Conservation (phyloP, 371 early-diverging fungal species). For the Syncephalastrum monosporum region DNA sequence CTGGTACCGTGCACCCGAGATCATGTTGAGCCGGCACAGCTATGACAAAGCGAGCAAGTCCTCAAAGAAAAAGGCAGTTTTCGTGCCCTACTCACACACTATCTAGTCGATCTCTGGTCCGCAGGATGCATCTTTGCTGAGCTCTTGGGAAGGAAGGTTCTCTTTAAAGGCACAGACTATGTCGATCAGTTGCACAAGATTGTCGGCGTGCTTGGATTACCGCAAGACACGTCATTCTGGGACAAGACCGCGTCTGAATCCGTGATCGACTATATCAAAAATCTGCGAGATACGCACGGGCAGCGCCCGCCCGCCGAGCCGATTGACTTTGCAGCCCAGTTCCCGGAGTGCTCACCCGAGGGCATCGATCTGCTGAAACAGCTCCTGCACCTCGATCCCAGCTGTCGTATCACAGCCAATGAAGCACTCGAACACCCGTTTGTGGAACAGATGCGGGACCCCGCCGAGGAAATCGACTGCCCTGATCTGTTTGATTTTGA, state of each 20-base stretch:
- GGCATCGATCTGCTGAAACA: slow-evolving; percentile 75
- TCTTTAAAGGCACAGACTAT: slow-evolving; percentile 94
- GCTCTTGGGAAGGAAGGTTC: slow-evolving; percentile 86
- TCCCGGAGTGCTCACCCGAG: slow-evolving; percentile 55
- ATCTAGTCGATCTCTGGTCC: slow-evolving; percentile 97
- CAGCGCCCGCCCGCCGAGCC: slow-evolving; percentile 44
- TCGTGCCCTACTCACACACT: not conserved
- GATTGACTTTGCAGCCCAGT: slow-evolving; percentile 40
- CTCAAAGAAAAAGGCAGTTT: not conserved
- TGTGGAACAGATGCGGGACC: slow-evolving; percentile 59
- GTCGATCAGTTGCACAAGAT: slow-evolving; percentile 94
- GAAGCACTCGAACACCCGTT: slow-evolving; percentile 82
- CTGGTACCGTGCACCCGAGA: slow-evolving; percentile 94
- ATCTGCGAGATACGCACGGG: slow-evolving; percentile 54
- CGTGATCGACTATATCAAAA: slow-evolving; percentile 39
- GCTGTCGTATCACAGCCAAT: slow-evolving; percentile 75
- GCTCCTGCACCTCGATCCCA: slow-evolving; percentile 86
- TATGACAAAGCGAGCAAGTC: slow-evolving; percentile 76
- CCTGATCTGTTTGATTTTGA: slow-evolving; percentile 39
- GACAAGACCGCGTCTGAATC: slow-evolving; percentile 32
- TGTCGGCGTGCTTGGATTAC: slow-evolving; percentile 93
- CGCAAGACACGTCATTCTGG: slow-evolving; percentile 72
- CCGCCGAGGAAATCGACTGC: slow-evolving; percentile 43
- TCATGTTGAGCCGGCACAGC: slow-evolving; percentile 75
- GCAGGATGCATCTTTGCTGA: slow-evolving; percentile 99